Evolutionary conservation across 805 yeast species (phyloP), one percentile per base, ranked within the genome.

Genomic region (Candida railenensis): DNA sequence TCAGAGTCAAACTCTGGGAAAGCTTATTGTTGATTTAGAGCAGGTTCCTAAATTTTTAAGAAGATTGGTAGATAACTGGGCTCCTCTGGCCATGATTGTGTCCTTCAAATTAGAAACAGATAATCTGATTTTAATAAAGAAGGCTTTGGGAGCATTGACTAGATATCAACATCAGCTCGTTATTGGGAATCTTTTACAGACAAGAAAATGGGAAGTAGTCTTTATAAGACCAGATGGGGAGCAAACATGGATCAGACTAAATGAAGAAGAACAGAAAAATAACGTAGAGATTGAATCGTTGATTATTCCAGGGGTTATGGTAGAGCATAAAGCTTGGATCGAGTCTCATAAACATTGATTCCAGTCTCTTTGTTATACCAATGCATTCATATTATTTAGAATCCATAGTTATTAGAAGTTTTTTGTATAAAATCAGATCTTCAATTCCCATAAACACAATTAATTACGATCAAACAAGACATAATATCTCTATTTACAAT

Each of bases 51-150:
- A 94, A 61, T 92, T 94, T 56, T 76, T 94, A 57, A 80, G 89
- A 52, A 74, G 96, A 47, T 71, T 94, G 50, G 97, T 91, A 1
- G 95, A 89, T 53, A 78, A 83, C 9, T 94, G 99, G 99, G 96
- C 96, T 0, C 96, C 95, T 2, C 80, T 83, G 11, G 95, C 97
- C 1, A 87, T 90, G 96, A 89, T 94, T 47, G 87, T 92, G 1
- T 87, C 96, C 15, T 94, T 94, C 70, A 94, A 94, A 65, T 76
- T 94, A 43, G 99, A 94, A 61, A 94, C 99, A 0, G 99, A 94
- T 63, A 62, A 67, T 46, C 54, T 71, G 7, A 80, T 94, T 20
- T 70, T 94, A 52, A 75, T 90, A 40, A 72, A 76, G 47, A 94
- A 94, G 67, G 87, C 96, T 9, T 71, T 73, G 43, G 82, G 78